Base-by-base conservation (phyloP, 805 yeast species). In the Suhomyces kilbournensis region DNA sequence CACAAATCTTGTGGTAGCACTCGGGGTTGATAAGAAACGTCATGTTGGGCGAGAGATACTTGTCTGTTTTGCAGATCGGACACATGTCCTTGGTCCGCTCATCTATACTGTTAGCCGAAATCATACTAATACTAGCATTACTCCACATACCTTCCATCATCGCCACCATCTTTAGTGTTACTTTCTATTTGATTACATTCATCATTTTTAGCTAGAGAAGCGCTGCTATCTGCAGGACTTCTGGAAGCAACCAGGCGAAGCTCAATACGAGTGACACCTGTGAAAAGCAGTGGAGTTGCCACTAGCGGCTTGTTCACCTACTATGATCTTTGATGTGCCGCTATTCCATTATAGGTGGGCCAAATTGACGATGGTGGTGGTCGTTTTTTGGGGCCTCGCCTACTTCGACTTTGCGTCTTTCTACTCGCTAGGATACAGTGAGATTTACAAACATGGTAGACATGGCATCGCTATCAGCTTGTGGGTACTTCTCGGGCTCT, bases 1-100 rank as follows among this genome's bases (percentile, higher is more conserved):
- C 97, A 72, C 99, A 94, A 69, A 94, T 93, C 76, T 90, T 93
- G 67, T 94, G 99, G 66, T 94, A 94, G 71, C 99, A 94, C 68
- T 94, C 99, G 0, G 98, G 96, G 62, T 94, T 94, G 57, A 94
- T 91, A 51, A 93, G 81, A 65, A 94, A 93, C 58, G 80, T 84
- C 86, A 94, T 88, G 60, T 92, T 90, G 23, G 98, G 98, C 44
- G 96, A 90, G 55, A 94, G 77, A 68, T 94, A 94, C 67, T 92
- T 76, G 70, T 93, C 97, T 46, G 97, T 90, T 71, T 93, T 90
- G 78, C 99, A 94, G 63, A 94, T 90, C 28, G 98, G 98, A 76
- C 99, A 94, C 84, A 92, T 87, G 68, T 90, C 96, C 75, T 78
- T 77, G 50, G 80, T 65, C 54, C 79, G 69, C 51, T 81, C 86